These are phyloP conservation scores for Mycena galericulata DNA, from an alignment of 768 basidiomycete species.

Conservation along the genomic window DNA sequence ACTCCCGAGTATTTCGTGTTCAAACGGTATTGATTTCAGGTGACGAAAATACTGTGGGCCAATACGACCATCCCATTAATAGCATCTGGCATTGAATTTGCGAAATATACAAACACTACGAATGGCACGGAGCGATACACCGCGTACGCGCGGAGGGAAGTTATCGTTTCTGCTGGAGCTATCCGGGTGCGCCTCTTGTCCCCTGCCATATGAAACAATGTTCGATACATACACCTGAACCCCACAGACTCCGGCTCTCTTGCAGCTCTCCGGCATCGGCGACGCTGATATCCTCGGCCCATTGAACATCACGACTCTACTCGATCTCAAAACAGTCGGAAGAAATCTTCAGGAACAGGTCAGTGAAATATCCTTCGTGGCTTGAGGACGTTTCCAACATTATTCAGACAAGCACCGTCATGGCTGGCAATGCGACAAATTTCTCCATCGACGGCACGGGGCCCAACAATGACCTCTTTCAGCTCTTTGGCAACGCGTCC, in stretches of 20 bases:
- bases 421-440: constrained; percentile 52
- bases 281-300: constrained; percentile 56
- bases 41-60: constrained; percentile 58
- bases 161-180: constrained; percentile 65
- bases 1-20: background rate
- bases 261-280: constrained; percentile 69
- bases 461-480: constrained; percentile 60
- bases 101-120: constrained; percentile 44
- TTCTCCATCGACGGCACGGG: constrained; percentile 55
- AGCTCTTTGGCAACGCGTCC: constrained; percentile 54
- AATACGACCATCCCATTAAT: constrained; percentile 49
- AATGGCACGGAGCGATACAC: constrained; percentile 53
- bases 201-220: too few species aligned
- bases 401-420: constrained; percentile 52
- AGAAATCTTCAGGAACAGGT: constrained; percentile 70
- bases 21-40: constrained; percentile 43
- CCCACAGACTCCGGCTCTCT: constrained; percentile 55
- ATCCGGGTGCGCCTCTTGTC: constrained; percentile 46
- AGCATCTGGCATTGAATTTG: constrained; percentile 62
- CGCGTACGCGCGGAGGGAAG: constrained; percentile 59
- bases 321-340: constrained; percentile 63
- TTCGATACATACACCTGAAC: too few species aligned
- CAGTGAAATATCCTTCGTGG: background rate
- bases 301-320: constrained; percentile 57
- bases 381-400: background rate